These are phyloP conservation scores for Bacterosira constricta DNA, from an alignment of 108 stramenopile genomes.

Conservation along the genomic window DNA sequence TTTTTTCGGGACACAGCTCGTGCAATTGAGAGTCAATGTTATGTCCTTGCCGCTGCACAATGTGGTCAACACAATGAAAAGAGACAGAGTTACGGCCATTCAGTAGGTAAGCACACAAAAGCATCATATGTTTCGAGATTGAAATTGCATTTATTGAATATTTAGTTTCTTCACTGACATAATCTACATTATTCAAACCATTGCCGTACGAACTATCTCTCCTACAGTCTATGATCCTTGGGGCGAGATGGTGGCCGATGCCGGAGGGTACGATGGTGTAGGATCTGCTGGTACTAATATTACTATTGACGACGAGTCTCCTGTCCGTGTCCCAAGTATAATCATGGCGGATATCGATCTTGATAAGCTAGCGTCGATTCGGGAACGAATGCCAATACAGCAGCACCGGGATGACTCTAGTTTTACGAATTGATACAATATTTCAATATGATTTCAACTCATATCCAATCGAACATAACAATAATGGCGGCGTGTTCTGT, in stretches of 20 bases:
- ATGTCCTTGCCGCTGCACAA: conserved; percentile 97
- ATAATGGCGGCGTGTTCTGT: too few species aligned
- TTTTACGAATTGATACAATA: conserved; percentile 18
- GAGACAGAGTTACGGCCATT: conserved; percentile 87
- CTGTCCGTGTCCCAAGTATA: conserved; percentile 58
- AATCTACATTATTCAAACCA: conserved; percentile 1
- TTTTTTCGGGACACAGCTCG: conserved; percentile 66
- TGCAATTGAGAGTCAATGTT: conserved; percentile 96
- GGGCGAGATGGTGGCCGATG: conserved; percentile 66
- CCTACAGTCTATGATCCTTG: conserved; percentile 76
- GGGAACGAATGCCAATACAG: conserved; percentile 85
- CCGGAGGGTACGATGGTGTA: conserved; percentile 52
- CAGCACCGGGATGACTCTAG: conserved; percentile 56
- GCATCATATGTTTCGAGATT: too few species aligned
- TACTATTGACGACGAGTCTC: conserved; percentile 9
- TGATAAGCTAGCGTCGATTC: conserved; percentile 50
- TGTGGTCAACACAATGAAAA: conserved; percentile 86
- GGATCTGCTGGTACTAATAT: conserved; percentile 3
- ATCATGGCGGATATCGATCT: conserved; percentile 71
- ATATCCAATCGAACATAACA: too few species aligned
- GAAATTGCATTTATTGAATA: not conserved
- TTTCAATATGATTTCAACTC: too few species aligned
- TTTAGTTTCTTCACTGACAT: not conserved
- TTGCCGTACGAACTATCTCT: not conserved
- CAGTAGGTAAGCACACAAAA: conserved; percentile 47